phyloP scores from a whole-genome alignment of 345 rosid species.

The Linum usitatissimum region DNA sequence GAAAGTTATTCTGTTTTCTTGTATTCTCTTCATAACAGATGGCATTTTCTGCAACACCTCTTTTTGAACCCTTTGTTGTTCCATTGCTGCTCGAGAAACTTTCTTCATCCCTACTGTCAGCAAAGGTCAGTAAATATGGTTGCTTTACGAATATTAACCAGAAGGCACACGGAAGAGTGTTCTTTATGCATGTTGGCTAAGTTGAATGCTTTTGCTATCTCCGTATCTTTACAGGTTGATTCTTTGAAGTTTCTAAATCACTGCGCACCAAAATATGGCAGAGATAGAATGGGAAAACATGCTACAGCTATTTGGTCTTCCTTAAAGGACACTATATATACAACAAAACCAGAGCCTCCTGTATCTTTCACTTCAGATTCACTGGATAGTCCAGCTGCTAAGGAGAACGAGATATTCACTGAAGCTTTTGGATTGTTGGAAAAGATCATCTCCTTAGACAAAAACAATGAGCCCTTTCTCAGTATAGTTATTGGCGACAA shows the following conservation, averaged over 20 bases:
- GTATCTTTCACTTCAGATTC: slow-evolving; percentile 38
- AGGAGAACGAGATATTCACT: slow-evolving; percentile 36
- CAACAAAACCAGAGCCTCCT: slow-evolving; percentile 33
- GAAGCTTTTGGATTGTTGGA: slow-evolving; percentile 58
- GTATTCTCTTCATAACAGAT: slow-evolving; percentile 25
- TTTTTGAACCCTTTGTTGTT: slow-evolving; percentile 77
- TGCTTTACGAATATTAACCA: slow-evolving; percentile 3
- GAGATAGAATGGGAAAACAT: slow-evolving; percentile 50
- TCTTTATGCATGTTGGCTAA: slow-evolving; percentile 5
- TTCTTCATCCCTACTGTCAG: slow-evolving; percentile 68
- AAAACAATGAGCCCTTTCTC: slow-evolving; percentile 34
- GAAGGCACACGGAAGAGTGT: neutral
- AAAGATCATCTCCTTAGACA: slow-evolving; percentile 44
- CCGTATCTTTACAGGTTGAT: slow-evolving; percentile 49
- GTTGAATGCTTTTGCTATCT: slow-evolving; percentile 4
- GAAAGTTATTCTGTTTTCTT: slow-evolving; percentile 5
- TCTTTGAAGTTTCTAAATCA: slow-evolving; percentile 63
- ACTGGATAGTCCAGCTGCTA: slow-evolving; percentile 27
- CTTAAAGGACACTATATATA: slow-evolving; percentile 45
- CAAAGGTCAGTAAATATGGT: slow-evolving; percentile 49
- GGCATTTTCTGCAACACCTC: slow-evolving; percentile 75
- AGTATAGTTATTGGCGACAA: slow-evolving; percentile 45
- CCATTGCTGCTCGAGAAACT: slow-evolving; percentile 90
- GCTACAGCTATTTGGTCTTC: slow-evolving; percentile 55
- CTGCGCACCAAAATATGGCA: slow-evolving; percentile 59